Percentiles rank a stretch among this genome's conserved stretches.
Conservation (phyloP, 2,329 filamentous ascomycete genomes). For the Colletotrichum sidae region DNA sequence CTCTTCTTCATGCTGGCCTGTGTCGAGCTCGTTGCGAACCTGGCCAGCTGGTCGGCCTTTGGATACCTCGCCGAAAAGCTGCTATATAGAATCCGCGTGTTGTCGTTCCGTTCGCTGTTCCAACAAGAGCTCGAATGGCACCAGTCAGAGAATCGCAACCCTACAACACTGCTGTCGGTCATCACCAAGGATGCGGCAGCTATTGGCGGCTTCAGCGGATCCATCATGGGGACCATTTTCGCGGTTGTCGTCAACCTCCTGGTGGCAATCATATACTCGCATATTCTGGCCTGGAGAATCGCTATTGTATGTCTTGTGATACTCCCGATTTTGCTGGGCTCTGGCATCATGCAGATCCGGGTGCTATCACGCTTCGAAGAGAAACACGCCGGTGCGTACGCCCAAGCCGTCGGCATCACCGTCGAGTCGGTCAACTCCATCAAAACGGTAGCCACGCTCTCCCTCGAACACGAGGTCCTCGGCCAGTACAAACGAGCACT, state of each 20-base stretch:
- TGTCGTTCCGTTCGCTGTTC: conserved; percentile 74
- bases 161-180: conserved; percentile 71
- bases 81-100: conserved; percentile 70
- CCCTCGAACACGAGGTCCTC: conserved; percentile 63
- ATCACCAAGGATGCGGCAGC: conserved; percentile 78
- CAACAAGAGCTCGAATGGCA: conserved; percentile 79
- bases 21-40: conserved; percentile 63
- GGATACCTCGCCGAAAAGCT: conserved; percentile 68
- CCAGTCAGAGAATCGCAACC: conserved; percentile 71
- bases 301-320: conserved; percentile 77
- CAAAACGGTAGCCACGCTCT: conserved; percentile 70
- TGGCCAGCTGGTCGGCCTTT: conserved; percentile 66
- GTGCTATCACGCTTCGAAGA: conserved; percentile 72
- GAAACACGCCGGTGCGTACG: conserved; percentile 73
- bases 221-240: conserved; percentile 76
- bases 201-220: conserved; percentile 76
- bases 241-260: conserved; percentile 76
- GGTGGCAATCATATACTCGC: conserved; percentile 74
- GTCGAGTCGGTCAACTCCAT: conserved; percentile 76
- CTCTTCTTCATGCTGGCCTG: conserved; percentile 67
- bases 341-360: conserved; percentile 76
- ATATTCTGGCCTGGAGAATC: conserved; percentile 81
- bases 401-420: conserved; percentile 71
- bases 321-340: conserved; percentile 75
- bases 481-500: conserved; percentile 64